phyloP scores from a whole-genome alignment of 1,284 basidiomycete species.

The Heterobasidion occidentale region DNA sequence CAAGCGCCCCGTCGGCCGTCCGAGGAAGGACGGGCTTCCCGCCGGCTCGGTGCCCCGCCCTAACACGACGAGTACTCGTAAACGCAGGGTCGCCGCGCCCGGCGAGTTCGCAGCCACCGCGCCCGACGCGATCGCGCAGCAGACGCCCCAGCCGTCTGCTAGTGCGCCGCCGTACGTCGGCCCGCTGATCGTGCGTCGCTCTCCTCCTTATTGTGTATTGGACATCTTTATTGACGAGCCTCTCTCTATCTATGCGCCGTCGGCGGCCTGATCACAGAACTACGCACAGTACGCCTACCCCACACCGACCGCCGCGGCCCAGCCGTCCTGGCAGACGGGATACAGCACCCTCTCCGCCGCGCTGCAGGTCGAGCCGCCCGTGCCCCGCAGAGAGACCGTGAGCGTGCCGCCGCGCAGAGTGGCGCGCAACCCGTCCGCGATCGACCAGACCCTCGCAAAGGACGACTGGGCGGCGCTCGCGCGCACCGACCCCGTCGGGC shows the following conservation, averaged over 20 bases:
- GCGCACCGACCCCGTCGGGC: slow-evolving; percentile 41
- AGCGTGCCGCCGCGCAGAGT: slow-evolving; percentile 16
- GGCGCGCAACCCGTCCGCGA: slow-evolving; percentile 25
- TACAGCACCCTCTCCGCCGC: slow-evolving; percentile 15
- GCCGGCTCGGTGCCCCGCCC: slow-evolving; percentile 38
- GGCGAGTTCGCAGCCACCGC: slow-evolving; percentile 21
- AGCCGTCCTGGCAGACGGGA: slow-evolving; percentile 7
- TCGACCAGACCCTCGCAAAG: slow-evolving; percentile 43
- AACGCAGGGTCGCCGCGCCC: slow-evolving; percentile 25
- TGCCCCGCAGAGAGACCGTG: slow-evolving; percentile 3
- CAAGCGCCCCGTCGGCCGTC: slow-evolving; percentile 48
- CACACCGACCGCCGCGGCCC: background rate
- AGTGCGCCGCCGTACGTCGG: background rate
- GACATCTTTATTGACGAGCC: too few relatives aligned
- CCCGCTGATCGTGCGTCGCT: background rate
- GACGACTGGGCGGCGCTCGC: slow-evolving; percentile 58
- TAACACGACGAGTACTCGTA: slow-evolving; percentile 27
- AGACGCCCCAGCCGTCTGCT: background rate
- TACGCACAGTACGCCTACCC: slow-evolving; percentile 9
- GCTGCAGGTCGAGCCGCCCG: slow-evolving; percentile 12
- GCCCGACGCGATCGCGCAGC: slow-evolving; percentile 4
- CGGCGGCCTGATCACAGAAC: background rate
- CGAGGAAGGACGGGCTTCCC: slow-evolving; percentile 51
- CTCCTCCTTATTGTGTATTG: background rate
- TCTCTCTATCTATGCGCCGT: too few relatives aligned